Percentiles rank a stretch among this genome's conserved stretches.
phyloP scores from a whole-genome alignment of 106 monocot species.

The Acanthochlamys bracteata region DNA sequence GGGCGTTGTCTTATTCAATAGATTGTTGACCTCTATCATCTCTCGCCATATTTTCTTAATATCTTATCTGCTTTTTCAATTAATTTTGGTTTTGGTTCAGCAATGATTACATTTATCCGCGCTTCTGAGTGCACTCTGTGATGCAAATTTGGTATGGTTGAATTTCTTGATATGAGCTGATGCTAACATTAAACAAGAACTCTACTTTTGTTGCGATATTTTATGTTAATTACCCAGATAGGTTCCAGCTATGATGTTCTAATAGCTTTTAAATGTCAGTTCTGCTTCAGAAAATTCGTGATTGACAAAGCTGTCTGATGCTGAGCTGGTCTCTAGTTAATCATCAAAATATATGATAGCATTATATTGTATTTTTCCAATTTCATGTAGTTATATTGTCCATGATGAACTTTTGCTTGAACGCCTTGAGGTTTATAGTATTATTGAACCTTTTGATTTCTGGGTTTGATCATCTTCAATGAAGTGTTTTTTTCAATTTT shows the following conservation, averaged over 20 bases:
- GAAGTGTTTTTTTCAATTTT: neutral
- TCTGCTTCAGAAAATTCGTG: slow-evolving; percentile 43
- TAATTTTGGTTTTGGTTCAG: neutral
- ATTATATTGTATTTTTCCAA: no score
- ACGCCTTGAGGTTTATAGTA: no score
- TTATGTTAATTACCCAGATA: no score
- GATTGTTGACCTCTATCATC: slow-evolving; percentile 7
- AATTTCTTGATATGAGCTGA: slow-evolving; percentile 13
- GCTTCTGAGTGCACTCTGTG: slow-evolving; percentile 7
- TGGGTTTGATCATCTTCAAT: no score
- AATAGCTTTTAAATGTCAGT: slow-evolving; percentile 14
- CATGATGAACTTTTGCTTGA: no score
- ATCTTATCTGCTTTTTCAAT: neutral
- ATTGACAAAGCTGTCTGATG: slow-evolving; percentile 23
- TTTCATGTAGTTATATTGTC: no score
- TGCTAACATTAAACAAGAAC: no score
- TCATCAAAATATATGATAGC: no score
- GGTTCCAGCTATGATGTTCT: slow-evolving; percentile 18
- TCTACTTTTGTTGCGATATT: no score
- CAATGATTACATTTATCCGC: slow-evolving; percentile 2
- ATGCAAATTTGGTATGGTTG: slow-evolving; percentile 8
- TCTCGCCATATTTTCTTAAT: slow-evolving; percentile 5
- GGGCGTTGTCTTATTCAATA: slow-evolving; percentile 6
- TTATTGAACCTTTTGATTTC: neutral
- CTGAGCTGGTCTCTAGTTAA: no score